These are phyloP conservation scores for Epichloe gansuensis DNA, from an alignment of 2,329 filamentous ascomycete genomes.

Conservation along the genomic window DNA sequence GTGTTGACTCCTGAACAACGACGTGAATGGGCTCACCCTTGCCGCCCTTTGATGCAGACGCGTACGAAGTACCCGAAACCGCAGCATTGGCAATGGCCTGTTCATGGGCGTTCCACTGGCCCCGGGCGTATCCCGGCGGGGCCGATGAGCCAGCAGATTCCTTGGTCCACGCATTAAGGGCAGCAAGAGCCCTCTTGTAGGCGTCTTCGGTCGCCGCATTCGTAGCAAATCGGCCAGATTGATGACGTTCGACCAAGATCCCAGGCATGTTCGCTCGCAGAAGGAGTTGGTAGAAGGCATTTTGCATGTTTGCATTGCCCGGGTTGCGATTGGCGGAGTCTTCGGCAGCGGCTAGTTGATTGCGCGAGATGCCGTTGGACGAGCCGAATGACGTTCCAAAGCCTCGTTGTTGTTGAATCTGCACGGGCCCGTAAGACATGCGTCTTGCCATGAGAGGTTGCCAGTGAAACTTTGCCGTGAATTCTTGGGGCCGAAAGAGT, in stretches of 20 bases:
- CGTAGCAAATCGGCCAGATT: slow-evolving; percentile 71
- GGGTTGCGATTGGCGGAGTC: slow-evolving; percentile 90
- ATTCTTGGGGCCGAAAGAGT: slow-evolving; percentile 11
- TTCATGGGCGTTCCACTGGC: slow-evolving; percentile 19
- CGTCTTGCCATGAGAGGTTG: slow-evolving; percentile 10
- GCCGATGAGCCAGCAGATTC: slow-evolving; percentile 12
- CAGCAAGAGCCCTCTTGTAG: slow-evolving; percentile 59
- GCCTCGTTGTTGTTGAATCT: slow-evolving; percentile 17
- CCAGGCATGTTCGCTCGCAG: slow-evolving; percentile 87
- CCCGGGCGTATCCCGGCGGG: slow-evolving; percentile 12
- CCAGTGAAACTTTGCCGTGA: slow-evolving; percentile 5
- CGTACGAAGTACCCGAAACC: slow-evolving; percentile 9
- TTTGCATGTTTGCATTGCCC: slow-evolving; percentile 73
- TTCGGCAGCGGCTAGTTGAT: slow-evolving; percentile 71
- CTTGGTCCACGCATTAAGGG: slow-evolving; percentile 19
- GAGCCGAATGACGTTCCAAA: slow-evolving; percentile 24
- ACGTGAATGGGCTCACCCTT: slow-evolving; percentile 88
- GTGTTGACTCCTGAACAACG: slow-evolving; percentile 80
- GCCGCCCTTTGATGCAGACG: slow-evolving; percentile 38
- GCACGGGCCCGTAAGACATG: slow-evolving; percentile 5
- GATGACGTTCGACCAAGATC: slow-evolving; percentile 81
- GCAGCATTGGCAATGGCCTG: slow-evolving; percentile 18
- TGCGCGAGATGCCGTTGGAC: slow-evolving; percentile 40
- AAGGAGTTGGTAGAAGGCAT: slow-evolving; percentile 85
- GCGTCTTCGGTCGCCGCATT: slow-evolving; percentile 66